Conservation (phyloP, 208 protist genomes). For the Hexamita inflata region DNA sequence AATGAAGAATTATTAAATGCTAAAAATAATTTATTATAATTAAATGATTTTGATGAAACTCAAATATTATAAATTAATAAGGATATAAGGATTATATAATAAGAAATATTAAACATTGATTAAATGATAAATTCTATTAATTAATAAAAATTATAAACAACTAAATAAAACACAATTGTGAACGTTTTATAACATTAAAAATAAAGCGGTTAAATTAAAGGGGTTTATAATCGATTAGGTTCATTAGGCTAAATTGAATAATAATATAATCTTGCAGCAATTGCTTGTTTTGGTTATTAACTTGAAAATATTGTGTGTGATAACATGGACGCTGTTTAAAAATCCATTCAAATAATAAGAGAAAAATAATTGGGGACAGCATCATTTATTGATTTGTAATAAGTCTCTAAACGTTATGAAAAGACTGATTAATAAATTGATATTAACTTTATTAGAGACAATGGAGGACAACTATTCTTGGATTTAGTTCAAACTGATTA, state of each 20-base stretch:
- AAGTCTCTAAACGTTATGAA: background rate
- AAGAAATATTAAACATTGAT: too few species aligned
- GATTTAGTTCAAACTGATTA: background rate
- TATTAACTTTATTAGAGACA: conserved; percentile 6
- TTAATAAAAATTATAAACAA: too few species aligned
- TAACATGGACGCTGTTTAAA: background rate
- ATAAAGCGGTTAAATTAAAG: background rate
- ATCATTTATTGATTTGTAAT: conserved; percentile 26
- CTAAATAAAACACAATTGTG: too few species aligned
- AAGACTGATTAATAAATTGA: background rate
- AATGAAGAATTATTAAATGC: too few species aligned
- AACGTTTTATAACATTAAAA: background rate
- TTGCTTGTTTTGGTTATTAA: background rate
- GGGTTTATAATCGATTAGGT: conserved; percentile 26
- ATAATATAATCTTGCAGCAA: conserved; percentile 24
- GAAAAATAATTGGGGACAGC: conserved; percentile 18
- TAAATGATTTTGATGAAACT: too few species aligned
- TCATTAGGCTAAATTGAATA: conserved; percentile 25
- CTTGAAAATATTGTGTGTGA: conserved; percentile 36
- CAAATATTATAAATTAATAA: too few species aligned
- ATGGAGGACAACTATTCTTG: conserved; percentile 1
- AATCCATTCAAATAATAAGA: conserved; percentile 18
- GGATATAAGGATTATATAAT: too few species aligned
- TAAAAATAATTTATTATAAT: too few species aligned
- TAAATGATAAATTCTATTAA: too few species aligned